Conservation (phyloP, 208 protist species). For the Angomonas ambiguus region DNA sequence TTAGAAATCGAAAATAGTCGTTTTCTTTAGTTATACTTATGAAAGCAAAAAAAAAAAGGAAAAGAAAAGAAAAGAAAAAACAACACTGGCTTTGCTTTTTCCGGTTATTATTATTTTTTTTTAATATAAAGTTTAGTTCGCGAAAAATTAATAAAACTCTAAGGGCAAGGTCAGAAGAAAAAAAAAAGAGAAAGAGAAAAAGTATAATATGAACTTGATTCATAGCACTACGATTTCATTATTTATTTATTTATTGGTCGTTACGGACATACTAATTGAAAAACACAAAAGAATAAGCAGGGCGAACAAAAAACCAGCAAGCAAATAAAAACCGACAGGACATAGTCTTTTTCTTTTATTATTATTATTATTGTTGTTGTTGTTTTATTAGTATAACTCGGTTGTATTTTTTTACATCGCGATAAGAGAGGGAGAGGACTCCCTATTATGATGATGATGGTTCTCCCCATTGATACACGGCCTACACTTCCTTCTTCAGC, state of each 20-base stretch:
- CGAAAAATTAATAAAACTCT: background rate
- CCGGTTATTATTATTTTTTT: background rate
- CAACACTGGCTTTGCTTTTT: background rate
- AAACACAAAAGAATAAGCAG: conserved; percentile 1
- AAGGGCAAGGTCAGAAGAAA: background rate
- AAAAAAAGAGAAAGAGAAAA: conserved; percentile 10
- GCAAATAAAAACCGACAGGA: too few relatives aligned
- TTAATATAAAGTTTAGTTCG: background rate
- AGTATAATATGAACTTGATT: too few relatives aligned
- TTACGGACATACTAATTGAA: background rate
- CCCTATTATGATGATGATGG: too few relatives aligned
- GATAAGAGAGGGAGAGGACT: too few relatives aligned
- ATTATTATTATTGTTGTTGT: background rate
- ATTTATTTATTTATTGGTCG: background rate
- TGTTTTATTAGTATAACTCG: too few relatives aligned
- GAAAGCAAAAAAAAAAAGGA: too few relatives aligned
- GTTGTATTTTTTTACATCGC: too few relatives aligned
- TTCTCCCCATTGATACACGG: too few relatives aligned
- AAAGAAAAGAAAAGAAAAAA: conserved; percentile 7
- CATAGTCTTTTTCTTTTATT: too few relatives aligned
- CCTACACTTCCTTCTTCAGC: background rate
- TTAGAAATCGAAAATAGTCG: background rate
- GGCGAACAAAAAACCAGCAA: background rate
- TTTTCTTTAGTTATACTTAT: too few relatives aligned
- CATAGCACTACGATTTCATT: too few relatives aligned